Base-by-base conservation (phyloP, 768 basidiomycete species). In the Dacryopinax primogenitus region DNA sequence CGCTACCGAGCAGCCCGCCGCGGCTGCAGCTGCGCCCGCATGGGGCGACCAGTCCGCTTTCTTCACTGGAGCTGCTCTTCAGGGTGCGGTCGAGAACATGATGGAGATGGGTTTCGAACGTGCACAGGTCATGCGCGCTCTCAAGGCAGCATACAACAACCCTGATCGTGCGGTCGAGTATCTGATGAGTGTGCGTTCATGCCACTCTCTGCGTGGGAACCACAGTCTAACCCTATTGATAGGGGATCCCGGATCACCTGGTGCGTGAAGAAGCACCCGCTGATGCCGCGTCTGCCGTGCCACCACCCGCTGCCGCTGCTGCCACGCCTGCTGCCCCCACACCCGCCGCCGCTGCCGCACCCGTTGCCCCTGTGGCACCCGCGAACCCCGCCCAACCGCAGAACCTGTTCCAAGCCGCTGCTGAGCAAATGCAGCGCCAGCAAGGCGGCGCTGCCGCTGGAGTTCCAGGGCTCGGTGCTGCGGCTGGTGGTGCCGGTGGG, bases 161-260 rank as follows among this genome's bases (percentile, higher is more conserved):
- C 90, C 96, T 7, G 93, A 98, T 70, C 83, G 96, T 33, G 96
- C 96, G 6, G 95, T 92, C n/a, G 96, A 99, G 74, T 99, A 99
- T 75, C 78, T 99, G 64, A 87, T 98, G 84, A 95, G 73, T 67
- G 95, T 94, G 70, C 69, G 87, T 77, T 13, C 34, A 2, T 37
- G 1, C 41, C 13, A 32, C 63, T 41, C 11, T 13, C 61, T 69
- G 4, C 3, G 18, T 30, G 26, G 23, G 9, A 15, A 18, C 0
- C 4, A 32, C 33, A 37, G 36, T 62, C 2, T 0, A 4, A n/a
- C 13, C 9, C 30, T 16, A 3, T 62, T 12, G 13, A 44, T 65
- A 93, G 91, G 92, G 90, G 41, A 92, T 93, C 68, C 90, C 92
- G 2, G 78, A 82, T 34, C 84, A 85, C 73, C 76, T 87, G 65